Evolutionary conservation across 768 basidiomycete species (phyloP).

Genomic region (Steccherinum ochraceum): DNA sequence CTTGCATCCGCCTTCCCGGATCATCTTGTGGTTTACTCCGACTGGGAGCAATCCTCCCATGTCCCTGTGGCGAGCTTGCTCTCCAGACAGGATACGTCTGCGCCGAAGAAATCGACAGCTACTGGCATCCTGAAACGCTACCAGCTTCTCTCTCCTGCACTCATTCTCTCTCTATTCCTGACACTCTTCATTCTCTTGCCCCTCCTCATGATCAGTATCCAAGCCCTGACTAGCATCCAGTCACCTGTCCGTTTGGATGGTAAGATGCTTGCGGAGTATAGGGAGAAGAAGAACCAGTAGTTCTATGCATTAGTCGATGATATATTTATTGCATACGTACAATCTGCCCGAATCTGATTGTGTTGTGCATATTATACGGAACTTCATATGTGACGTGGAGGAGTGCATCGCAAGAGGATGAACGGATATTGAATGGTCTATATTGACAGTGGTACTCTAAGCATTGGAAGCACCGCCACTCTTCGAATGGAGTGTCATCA

Average conservation of each 20-base stretch:
- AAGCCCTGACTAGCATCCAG: constrained; percentile 68
- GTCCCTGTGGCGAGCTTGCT: constrained; percentile 18
- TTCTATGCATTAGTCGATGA: neutral
- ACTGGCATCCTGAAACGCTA: constrained; percentile 65
- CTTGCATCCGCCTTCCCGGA: constrained; percentile 46
- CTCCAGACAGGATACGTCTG: constrained; percentile 13
- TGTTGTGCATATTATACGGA: too few relatives aligned
- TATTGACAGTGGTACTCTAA: too few relatives aligned
- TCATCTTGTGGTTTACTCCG: constrained; percentile 63
- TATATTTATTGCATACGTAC: too few relatives aligned
- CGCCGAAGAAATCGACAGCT: constrained; percentile 29
- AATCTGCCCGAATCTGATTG: too few relatives aligned
- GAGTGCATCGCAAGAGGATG: too few relatives aligned
- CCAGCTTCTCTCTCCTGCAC: constrained; percentile 70
- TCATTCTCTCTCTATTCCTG: constrained; percentile 62
- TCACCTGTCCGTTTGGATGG: constrained; percentile 58
- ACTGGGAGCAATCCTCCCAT: constrained; percentile 27
- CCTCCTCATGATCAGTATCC: constrained; percentile 54
- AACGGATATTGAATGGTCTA: too few relatives aligned
- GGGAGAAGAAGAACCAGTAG: constrained; percentile 64
- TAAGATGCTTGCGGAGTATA: constrained; percentile 52
- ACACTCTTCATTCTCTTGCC: constrained; percentile 65
- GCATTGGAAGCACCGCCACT: neutral
- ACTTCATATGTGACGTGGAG: too few relatives aligned
- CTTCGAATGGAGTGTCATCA: neutral